phyloP scores from a whole-genome alignment of 768 basidiomycete species.

The Suillus sp. region DNA sequence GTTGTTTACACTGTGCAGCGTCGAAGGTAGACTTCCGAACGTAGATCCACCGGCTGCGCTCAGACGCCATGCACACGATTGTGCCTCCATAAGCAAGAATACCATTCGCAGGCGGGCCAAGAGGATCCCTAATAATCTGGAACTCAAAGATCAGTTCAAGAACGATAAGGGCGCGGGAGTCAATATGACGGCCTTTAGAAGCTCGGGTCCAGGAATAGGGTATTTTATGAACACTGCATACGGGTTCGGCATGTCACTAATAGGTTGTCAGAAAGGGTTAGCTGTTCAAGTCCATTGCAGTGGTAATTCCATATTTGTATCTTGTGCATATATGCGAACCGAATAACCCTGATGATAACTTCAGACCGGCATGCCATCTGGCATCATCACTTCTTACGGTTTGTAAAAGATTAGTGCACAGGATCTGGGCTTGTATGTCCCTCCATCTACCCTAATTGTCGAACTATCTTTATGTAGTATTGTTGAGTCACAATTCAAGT shows the following conservation, averaged over 20 bases:
- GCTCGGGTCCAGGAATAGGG: conserved; percentile 27
- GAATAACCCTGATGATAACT: too few relatives aligned
- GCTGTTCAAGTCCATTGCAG: not conserved
- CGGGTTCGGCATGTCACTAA: not conserved
- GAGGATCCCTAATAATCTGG: conserved; percentile 57
- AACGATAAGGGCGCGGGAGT: conserved; percentile 67
- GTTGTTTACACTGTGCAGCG: not conserved
- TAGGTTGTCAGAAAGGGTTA: not conserved
- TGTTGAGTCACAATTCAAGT: not conserved
- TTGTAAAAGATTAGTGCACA: not conserved
- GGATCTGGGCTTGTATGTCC: not conserved
- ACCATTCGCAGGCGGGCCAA: conserved; percentile 54
- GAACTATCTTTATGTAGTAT: not conserved
- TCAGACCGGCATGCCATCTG: not conserved
- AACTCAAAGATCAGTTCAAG: conserved; percentile 86
- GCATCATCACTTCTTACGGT: not conserved
- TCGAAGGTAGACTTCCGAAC: conserved; percentile 17
- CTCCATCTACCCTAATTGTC: not conserved
- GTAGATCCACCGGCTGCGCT: conserved; percentile 4
- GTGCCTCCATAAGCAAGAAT: conserved; percentile 62
- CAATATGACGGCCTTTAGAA: not conserved
- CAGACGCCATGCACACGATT: conserved; percentile 74
- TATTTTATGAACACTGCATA: conserved; percentile 20
- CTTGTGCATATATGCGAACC: not conserved
- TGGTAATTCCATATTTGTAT: not conserved